Percentiles rank a stretch among this genome's conserved stretches.
phyloP scores from a whole-genome alignment of 352 stramenopile species.

The Blastocystis hominis region DNA sequence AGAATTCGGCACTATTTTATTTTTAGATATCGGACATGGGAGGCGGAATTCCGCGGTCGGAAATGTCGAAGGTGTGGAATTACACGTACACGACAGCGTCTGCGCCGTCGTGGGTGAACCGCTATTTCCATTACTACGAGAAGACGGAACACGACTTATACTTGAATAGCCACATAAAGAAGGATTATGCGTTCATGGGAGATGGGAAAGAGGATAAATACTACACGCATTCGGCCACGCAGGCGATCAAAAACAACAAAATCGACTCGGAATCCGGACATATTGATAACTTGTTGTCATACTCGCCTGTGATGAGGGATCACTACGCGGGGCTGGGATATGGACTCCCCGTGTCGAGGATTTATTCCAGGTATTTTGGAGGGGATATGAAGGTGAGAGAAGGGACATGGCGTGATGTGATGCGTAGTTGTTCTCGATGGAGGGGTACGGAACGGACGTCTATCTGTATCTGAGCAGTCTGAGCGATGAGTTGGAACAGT shows the following conservation, averaged over 20 bases:
- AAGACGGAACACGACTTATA: constrained; percentile 50
- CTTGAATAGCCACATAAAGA: constrained; percentile 40
- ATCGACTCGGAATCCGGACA: constrained; percentile 43
- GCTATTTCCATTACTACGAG: constrained; percentile 55
- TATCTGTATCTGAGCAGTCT: constrained; percentile 80
- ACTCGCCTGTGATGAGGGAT: constrained; percentile 49
- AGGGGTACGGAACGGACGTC: constrained; percentile 80
- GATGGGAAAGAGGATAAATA: constrained; percentile 53
- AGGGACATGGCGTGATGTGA: background rate
- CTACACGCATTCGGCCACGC: constrained; percentile 55
- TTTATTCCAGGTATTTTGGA: constrained; percentile 82
- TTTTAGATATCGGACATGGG: constrained; percentile 78
- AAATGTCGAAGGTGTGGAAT: constrained; percentile 79
- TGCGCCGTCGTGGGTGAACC: constrained; percentile 7
- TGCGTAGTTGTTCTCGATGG: constrained; percentile 70
- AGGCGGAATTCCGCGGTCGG: constrained; percentile 76
- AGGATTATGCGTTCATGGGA: constrained; percentile 48
- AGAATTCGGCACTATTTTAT: background rate
- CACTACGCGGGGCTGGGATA: constrained; percentile 64
- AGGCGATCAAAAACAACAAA: constrained; percentile 37
- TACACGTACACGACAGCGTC: constrained; percentile 80
- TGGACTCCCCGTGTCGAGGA: constrained; percentile 74
- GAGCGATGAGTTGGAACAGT: constrained; percentile 73
- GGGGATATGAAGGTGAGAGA: constrained; percentile 75
- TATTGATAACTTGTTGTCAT: constrained; percentile 46